Percentiles rank a stretch among this genome's conserved stretches.
Evolutionary conservation across 2,329 filamentous ascomycete genomes (phyloP).

Genomic region (Apiospora phragmitis): DNA sequence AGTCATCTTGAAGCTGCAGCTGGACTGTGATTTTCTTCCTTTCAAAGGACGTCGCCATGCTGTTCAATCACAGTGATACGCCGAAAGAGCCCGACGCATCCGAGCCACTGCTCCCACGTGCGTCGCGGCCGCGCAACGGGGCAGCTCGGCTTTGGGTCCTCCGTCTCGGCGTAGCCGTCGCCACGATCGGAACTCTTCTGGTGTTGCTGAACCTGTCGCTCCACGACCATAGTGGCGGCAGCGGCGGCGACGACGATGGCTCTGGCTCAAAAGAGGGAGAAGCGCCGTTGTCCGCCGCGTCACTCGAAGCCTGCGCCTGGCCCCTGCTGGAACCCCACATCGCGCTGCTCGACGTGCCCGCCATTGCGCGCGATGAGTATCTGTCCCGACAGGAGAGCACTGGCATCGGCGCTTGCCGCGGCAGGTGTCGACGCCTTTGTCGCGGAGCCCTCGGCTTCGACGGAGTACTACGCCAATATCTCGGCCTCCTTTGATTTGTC

Average conservation of each 20-base stretch:
- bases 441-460: conserved; percentile 29
- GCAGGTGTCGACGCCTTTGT: conserved; percentile 30
- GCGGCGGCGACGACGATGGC: neutral
- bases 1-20: neutral
- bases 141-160: neutral
- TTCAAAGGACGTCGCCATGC: neutral
- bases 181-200: neutral
- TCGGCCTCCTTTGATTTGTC: conserved; percentile 26
- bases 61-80: neutral
- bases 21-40: neutral
- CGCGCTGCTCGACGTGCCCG: conserved; percentile 25
- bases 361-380: conserved; percentile 27
- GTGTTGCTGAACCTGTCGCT: neutral
- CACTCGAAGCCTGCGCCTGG: conserved; percentile 28
- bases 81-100: neutral
- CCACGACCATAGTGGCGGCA: no score
- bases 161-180: neutral
- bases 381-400: conserved; percentile 24
- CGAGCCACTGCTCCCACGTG: neutral
- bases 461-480: conserved; percentile 26
- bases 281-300: neutral
- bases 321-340: conserved; percentile 22
- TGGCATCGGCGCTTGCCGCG: conserved; percentile 23
- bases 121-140: neutral
- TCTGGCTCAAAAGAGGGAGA: neutral